Evolutionary conservation across 2,329 filamentous ascomycete genomes (phyloP), one percentile per base, ranked within the genome.

Genomic region (Helotiales sp.): DNA sequence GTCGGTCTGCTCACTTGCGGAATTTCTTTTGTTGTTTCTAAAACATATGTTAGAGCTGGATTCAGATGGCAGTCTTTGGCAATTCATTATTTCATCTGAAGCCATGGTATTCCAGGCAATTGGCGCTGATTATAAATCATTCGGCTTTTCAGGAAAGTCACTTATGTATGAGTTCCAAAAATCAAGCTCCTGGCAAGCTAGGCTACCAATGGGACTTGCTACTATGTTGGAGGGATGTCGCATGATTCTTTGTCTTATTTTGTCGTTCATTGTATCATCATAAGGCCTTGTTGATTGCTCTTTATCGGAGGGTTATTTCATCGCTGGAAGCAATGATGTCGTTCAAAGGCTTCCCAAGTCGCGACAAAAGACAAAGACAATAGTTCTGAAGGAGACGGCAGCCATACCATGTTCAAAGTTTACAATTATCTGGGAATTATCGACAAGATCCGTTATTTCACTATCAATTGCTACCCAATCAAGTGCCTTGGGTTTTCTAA

Each of bases 1-100:
- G 26, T 61, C 45, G 32, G 37, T 68, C 47, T 43, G 60, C 47
- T 62, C 60, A n/a, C 30, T 30, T 30, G 47, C 30, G 32, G 32
- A 28, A 20, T 40, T 55, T 55, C 50, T 37, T 54, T 54, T 63
- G 22, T 63, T 40, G 30, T 43, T 28, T 43, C 49, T 40, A 43
- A 43, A 43, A 17, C 2, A 17, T 17, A 34, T 57, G 20, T 57
- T 37, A 20, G 32, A 32, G 20, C 20, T 37, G 32, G 15, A 40
- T 17, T 57, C 52, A 55, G 52, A 55, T 32, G 52, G 15, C n/a
- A 55, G 54, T 40, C 52, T 40, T 24, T 40, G 24, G 20, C 30
- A 57, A 22, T 34, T 57, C 20, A 37, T 17, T 24, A 37, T 37
- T 6, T 15, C 15, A 34, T 37, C 10, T 17, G 10, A 57, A 17